These are phyloP conservation scores for Lepiota venenata DNA, from an alignment of 768 basidiomycete species.

Conservation along the genomic window DNA sequence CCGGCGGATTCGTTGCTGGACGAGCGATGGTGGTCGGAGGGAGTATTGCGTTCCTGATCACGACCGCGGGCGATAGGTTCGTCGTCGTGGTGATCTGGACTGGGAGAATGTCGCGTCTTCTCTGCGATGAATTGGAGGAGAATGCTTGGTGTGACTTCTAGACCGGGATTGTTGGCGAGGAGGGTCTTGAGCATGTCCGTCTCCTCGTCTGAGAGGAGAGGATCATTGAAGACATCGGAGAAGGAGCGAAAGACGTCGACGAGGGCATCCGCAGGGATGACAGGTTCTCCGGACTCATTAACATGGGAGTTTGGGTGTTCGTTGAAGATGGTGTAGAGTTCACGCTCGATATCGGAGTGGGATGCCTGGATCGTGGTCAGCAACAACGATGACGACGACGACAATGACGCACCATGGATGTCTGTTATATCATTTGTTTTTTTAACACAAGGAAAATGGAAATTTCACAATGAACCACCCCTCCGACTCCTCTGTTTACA, in stretches of 20 bases:
- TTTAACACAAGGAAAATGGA: not conserved
- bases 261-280: conserved; percentile 69
- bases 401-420: not conserved
- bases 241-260: conserved; percentile 67
- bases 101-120: conserved; percentile 45
- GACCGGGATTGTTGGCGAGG: conserved; percentile 54
- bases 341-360: conserved; percentile 56
- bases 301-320: conserved; percentile 57
- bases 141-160: conserved; percentile 67
- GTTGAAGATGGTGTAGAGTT: conserved; percentile 64
- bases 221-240: conserved; percentile 48
- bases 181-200: conserved; percentile 55
- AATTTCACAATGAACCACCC: too few species aligned
- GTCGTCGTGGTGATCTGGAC: conserved; percentile 33
- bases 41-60: conserved; percentile 11
- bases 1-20: conserved; percentile 54
- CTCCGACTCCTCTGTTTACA: too few species aligned
- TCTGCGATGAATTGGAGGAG: conserved; percentile 64
- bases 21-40: conserved; percentile 35
- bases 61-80: conserved; percentile 33
- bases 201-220: conserved; percentile 66
- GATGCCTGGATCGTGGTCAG: conserved; percentile 4
- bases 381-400: not conserved
- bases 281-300: conserved; percentile 57
- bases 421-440: not conserved